These are phyloP conservation scores for Psilocybe azurescens DNA, from an alignment of 768 basidiomycete genomes.

Conservation along the genomic window DNA sequence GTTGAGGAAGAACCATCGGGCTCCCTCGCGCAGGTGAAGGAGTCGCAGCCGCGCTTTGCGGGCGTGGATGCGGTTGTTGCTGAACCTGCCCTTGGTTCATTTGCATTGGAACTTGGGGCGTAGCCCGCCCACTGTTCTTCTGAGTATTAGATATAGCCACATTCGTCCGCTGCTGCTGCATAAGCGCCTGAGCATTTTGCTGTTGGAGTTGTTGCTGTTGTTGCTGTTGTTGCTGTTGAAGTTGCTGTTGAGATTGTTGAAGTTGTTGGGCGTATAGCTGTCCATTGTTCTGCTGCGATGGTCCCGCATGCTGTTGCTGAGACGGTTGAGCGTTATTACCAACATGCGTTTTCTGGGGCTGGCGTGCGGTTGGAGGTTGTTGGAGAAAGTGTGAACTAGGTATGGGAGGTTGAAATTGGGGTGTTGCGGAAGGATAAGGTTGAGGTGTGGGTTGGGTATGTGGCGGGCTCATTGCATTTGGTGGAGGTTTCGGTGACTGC, in stretches of 20 bases:
- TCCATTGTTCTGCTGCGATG: not conserved
- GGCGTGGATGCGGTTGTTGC: slow-evolving; percentile 15
- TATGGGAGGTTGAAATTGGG: slow-evolving; percentile 14
- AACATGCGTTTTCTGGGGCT: not conserved
- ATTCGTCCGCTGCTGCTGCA: slow-evolving; percentile 25
- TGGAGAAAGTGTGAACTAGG: slow-evolving; percentile 8
- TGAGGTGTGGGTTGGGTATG: slow-evolving; percentile 4
- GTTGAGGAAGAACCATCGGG: slow-evolving; percentile 40
- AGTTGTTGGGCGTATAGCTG: slow-evolving; percentile 16
- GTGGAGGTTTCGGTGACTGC: slow-evolving; percentile 16
- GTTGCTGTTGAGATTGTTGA: slow-evolving; percentile 7
- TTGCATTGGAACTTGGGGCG: slow-evolving; percentile 24
- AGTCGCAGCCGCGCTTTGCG: slow-evolving; percentile 16
- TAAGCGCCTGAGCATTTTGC: slow-evolving; percentile 11
- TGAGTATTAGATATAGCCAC: slow-evolving; percentile 12
- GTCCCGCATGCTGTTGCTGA: slow-evolving; percentile 11
- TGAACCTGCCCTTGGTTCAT: slow-evolving; percentile 35
- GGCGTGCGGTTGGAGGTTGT: slow-evolving; percentile 2
- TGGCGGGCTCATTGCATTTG: not conserved
- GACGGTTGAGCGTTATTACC: not conserved
- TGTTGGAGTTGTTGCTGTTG: slow-evolving; percentile 19
- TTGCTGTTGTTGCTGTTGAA: slow-evolving; percentile 23
- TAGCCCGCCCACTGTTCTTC: slow-evolving; percentile 24
- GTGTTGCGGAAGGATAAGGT: not conserved
- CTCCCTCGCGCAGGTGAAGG: slow-evolving; percentile 38